A percentile compares a stretch with the other conserved stretches of the same genome.
Evolutionary conservation across 2,329 filamentous ascomycete species (phyloP).

Genomic region (Paradendryphiella salina): DNA sequence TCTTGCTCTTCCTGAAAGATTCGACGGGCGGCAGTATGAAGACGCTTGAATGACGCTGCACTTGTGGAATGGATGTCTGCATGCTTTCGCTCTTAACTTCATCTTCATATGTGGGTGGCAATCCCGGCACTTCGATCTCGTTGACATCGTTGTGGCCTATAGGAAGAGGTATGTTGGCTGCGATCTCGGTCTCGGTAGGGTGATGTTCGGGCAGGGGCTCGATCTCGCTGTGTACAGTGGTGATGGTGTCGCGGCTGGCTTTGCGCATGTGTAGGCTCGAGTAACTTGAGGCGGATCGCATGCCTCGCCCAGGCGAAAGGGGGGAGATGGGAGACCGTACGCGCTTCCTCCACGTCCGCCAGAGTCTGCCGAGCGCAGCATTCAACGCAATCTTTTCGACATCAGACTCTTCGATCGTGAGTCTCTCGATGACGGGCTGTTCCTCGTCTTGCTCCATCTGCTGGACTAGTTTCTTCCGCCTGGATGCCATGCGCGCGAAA

Average conservation of each 20-base stretch:
- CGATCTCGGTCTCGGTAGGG: conserved; percentile 51
- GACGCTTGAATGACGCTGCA: conserved; percentile 36
- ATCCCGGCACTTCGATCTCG: conserved; percentile 78
- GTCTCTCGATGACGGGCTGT: conserved; percentile 60
- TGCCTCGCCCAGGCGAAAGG: conserved; percentile 26
- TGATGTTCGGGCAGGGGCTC: conserved; percentile 48
- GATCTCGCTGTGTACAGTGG: conserved; percentile 24
- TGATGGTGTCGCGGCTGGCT: conserved; percentile 36
- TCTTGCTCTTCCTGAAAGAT: conserved; percentile 22
- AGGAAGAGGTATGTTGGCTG: conserved; percentile 70
- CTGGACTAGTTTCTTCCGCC: conserved; percentile 44
- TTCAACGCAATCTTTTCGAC: conserved; percentile 93
- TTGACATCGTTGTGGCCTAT: conserved; percentile 68
- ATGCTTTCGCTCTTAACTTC: conserved; percentile 37
- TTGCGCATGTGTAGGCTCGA: conserved; percentile 37
- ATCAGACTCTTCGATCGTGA: conserved; percentile 86
- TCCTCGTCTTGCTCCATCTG: conserved; percentile 55
- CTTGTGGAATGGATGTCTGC: conserved; percentile 32
- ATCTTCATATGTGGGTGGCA: conserved; percentile 67
- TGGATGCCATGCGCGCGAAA: conserved; percentile 61
- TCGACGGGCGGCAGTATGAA: conserved; percentile 34
- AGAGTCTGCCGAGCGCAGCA: conserved; percentile 82
- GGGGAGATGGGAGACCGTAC: conserved; percentile 56
- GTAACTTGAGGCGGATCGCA: conserved; percentile 35
- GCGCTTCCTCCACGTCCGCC: conserved; percentile 94